Evolutionary conservation across 768 basidiomycete species (phyloP).

Genomic region (Kwoniella europaea): DNA sequence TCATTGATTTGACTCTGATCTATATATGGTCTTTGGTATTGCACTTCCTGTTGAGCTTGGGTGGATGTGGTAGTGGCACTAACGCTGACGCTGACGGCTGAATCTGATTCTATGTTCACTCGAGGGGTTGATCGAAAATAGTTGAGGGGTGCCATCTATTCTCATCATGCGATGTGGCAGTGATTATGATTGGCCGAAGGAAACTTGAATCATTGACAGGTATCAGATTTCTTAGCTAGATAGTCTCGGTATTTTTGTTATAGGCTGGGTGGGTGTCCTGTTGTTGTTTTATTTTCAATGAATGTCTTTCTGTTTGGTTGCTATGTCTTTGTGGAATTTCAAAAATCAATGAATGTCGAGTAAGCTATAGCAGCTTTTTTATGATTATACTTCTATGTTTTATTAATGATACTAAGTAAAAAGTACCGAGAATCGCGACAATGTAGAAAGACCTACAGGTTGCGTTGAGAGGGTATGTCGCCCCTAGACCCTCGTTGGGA

Average conservation of each 20-base stretch:
- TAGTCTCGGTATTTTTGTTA: background rate
- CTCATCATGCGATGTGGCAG: slow-evolving; percentile 17
- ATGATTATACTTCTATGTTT: background rate
- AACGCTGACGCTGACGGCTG: background rate
- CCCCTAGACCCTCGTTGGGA: too few relatives aligned
- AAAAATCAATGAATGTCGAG: background rate
- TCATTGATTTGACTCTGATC: background rate
- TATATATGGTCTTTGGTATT: background rate
- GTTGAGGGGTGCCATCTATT: slow-evolving; percentile 23
- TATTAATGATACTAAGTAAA: background rate
- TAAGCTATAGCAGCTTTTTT: background rate
- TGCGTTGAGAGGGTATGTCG: background rate
- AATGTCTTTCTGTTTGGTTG: background rate
- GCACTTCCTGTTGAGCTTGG: background rate
- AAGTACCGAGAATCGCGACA: background rate
- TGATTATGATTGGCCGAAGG: background rate
- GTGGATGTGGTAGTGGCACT: background rate
- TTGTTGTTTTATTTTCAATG: background rate
- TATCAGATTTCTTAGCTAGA: too few relatives aligned
- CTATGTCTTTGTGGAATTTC: too few relatives aligned
- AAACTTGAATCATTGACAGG: background rate
- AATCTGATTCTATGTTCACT: background rate
- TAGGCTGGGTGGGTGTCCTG: background rate
- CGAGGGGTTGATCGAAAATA: background rate
- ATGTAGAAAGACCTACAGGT: background rate